Percentiles rank a stretch among this genome's conserved stretches.
phyloP scores from a whole-genome alignment of 805 yeast species.

The Hanseniaspora jakobsenii region DNA sequence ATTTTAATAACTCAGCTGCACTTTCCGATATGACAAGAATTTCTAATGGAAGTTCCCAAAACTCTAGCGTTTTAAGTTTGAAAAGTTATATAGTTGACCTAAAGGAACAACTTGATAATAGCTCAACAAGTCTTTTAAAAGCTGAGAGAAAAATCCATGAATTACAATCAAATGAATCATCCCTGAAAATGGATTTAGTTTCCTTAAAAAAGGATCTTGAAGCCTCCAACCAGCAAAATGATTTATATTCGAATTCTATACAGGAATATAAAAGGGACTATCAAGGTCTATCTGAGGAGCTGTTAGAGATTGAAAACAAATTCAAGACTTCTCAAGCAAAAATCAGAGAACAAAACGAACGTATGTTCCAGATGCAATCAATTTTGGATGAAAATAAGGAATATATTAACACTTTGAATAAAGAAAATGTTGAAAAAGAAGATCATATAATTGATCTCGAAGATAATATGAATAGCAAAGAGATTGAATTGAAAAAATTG shows the following conservation, averaged over 20 bases:
- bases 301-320: constrained; percentile 71
- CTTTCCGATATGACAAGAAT: background rate
- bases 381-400: constrained; percentile 42
- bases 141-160: constrained; percentile 22
- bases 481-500: constrained; percentile 40
- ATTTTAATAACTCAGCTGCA: background rate
- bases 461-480: constrained; percentile 43
- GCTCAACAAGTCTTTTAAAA: constrained; percentile 5
- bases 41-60: background rate
- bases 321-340: constrained; percentile 39
- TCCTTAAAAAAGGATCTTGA: constrained; percentile 38
- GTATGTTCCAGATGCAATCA: constrained; percentile 42
- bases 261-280: constrained; percentile 58
- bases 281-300: constrained; percentile 57
- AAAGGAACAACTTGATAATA: constrained; percentile 5
- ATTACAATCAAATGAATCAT: constrained; percentile 31
- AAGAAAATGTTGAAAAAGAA: constrained; percentile 43
- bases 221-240: constrained; percentile 42
- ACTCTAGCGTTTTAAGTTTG: background rate
- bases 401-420: constrained; percentile 42
- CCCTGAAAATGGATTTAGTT: constrained; percentile 17
- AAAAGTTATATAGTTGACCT: constrained; percentile 9
- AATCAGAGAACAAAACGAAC: constrained; percentile 39
- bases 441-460: constrained; percentile 41
- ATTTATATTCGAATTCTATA: constrained; percentile 42